These are phyloP conservation scores for Pyronema omphalodes DNA, from an alignment of 495 filamentous ascomycete species.

Conservation along the genomic window DNA sequence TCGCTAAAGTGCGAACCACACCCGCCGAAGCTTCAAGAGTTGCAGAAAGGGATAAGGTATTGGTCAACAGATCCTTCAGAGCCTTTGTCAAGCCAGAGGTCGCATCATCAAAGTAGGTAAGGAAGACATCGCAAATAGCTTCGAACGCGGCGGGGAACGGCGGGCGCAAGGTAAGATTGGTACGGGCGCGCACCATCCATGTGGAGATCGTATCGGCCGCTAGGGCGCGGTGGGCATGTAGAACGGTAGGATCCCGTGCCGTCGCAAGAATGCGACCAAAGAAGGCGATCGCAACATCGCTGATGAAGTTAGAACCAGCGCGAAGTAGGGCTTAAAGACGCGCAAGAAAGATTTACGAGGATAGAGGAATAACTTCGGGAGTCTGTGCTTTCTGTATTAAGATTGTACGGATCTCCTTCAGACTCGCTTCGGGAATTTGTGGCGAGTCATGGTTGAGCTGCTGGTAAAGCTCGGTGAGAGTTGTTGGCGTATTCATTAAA, in stretches of 20 bases:
- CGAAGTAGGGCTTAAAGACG: neutral
- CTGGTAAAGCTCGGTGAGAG: conserved; percentile 1
- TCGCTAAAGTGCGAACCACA: conserved; percentile 1
- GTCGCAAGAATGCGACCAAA: conserved; percentile 10
- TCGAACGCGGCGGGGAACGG: neutral
- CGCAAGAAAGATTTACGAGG: neutral
- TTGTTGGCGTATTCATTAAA: neutral
- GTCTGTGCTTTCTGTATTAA: neutral
- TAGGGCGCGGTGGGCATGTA: conserved; percentile 16
- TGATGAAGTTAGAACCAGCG: neutral
- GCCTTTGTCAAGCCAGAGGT: conserved; percentile 13
- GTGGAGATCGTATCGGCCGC: conserved; percentile 14
- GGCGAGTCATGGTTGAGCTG: neutral
- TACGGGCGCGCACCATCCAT: conserved; percentile 14
- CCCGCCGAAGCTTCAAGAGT: neutral
- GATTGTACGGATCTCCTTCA: neutral
- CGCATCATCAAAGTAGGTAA: conserved; percentile 16
- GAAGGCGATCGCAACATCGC: neutral
- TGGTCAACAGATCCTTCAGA: conserved; percentile 18
- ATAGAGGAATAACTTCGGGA: neutral
- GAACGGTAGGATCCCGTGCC: conserved; percentile 7
- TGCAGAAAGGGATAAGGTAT: conserved; percentile 3
- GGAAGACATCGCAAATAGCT: conserved; percentile 4
- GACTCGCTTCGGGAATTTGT: neutral
- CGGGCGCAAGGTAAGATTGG: neutral